Percentiles rank a stretch among this genome's conserved stretches.
phyloP scores from a whole-genome alignment of 2,329 filamentous ascomycete genomes.

The Biscogniauxia mediterranea region DNA sequence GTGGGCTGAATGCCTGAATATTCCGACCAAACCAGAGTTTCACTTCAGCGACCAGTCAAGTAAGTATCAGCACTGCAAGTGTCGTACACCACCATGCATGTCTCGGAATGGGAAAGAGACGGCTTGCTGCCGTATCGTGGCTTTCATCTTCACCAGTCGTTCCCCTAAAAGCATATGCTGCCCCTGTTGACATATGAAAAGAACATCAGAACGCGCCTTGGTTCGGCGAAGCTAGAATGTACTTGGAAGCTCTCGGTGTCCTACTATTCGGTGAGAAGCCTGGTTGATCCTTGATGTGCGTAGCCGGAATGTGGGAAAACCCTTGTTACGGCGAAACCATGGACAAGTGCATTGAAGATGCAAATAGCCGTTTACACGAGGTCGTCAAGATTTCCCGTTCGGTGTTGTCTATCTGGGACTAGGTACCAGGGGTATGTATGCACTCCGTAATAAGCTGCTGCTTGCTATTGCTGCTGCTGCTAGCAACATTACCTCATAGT shows the following conservation, averaged over 20 bases:
- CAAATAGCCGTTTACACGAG: conserved; percentile 23
- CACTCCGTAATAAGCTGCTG: background rate
- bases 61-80: background rate
- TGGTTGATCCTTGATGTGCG: conserved; percentile 20
- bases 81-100: conserved; percentile 7
- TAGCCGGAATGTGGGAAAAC: conserved; percentile 28
- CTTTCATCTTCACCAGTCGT: conserved; percentile 16
- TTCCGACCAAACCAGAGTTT: background rate
- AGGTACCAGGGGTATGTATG: background rate
- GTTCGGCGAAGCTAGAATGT: conserved; percentile 5
- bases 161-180: conserved; percentile 8
- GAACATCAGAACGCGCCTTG: conserved; percentile 8
- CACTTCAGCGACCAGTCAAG: background rate
- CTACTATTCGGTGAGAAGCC: conserved; percentile 16
- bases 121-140: conserved; percentile 29
- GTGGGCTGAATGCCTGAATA: background rate
- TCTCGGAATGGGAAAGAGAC: conserved; percentile 17
- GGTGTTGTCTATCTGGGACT: background rate
- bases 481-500: background rate
- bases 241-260: conserved; percentile 11
- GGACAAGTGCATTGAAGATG: conserved; percentile 27
- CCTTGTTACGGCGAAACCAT: conserved; percentile 17
- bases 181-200: conserved; percentile 4
- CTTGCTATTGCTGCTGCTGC: background rate
- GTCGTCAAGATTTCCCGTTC: conserved; percentile 6